Base-by-base conservation (phyloP, 2,329 filamentous ascomycete species). In the Fusarium chuoi region DNA sequence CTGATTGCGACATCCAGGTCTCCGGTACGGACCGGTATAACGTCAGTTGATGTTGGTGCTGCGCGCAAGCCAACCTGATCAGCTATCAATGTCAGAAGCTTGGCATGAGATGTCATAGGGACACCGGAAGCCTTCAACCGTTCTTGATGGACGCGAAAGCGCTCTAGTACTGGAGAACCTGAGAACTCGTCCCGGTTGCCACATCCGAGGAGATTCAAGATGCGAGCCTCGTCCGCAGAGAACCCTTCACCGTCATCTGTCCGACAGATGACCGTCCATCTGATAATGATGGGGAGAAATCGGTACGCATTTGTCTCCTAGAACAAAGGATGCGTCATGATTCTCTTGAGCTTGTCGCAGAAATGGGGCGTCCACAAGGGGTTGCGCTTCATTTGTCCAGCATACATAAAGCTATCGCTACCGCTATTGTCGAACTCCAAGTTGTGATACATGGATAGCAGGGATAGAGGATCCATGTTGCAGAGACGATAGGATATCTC, bases 241-340 rank as follows among this genome's bases (percentile, higher is more conserved):
- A 65, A 48, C 4, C 26, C 45, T 7, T 35, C 14, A 6, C 3
- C 7, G 9, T 58, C n/a, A 7, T 38, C n/a, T 15, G 17, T 15
- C 6, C 42, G 24, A 3, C 61, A 65, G 0, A 66, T 58, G 9
- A 48, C 36, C 7, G 61, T 6, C 63, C 61, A 66, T 39, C 42
- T 57, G 13, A 65, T 24, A 12, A 46, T 6, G 8, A 58, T 49
- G 12, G 61, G 63, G 15, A 66, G 14, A 11, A 66, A 38, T 10
- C 14, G 36, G 6, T 65, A 35, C 9, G 13, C 22, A 10, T 45
- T 60, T 12, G 24, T 22, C 6, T 44, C 28, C 7, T 30, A 17
- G n/a, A 66, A 67, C 17, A 66, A 22, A 35, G 45, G 64, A 5
- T 67, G 62, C 13, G 30, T 38, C 33, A 67, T 51, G 12, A 51